Conservation (phyloP, 2,329 filamentous ascomycete species). For the Exophiala dermatitidis region DNA sequence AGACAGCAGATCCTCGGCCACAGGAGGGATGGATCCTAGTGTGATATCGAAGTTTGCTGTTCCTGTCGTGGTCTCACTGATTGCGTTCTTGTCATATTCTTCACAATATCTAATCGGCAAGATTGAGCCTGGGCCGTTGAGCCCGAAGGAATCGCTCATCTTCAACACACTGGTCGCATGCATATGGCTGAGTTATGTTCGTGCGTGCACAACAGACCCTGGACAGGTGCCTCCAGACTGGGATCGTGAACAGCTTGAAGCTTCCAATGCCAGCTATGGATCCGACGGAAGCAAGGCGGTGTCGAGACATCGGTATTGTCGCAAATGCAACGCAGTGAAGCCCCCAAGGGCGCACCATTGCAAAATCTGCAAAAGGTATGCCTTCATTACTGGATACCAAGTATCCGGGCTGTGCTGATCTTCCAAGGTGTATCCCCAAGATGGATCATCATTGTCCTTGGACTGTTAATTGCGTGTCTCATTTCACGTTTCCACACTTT, state of each 20-base stretch:
- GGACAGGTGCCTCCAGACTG: conserved; percentile 47
- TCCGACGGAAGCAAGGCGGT: conserved; percentile 12
- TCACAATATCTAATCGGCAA: conserved; percentile 51
- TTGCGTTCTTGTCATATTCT: conserved; percentile 52
- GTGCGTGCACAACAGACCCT: conserved; percentile 53
- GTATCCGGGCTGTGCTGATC: conserved; percentile 3
- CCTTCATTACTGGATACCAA: neutral
- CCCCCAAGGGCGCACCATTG: conserved; percentile 60
- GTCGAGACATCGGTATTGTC: conserved; percentile 48
- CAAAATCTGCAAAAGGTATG: conserved; percentile 53
- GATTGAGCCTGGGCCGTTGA: conserved; percentile 49
- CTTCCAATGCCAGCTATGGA: conserved; percentile 18
- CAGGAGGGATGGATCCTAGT: neutral
- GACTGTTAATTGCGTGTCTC: conserved; percentile 59
- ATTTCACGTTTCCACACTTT: conserved; percentile 59
- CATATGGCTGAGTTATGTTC: conserved; percentile 53
- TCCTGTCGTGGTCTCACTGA: conserved; percentile 48
- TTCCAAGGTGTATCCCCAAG: conserved; percentile 53
- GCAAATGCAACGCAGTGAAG: conserved; percentile 55
- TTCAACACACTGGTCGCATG: conserved; percentile 50
- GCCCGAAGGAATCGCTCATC: conserved; percentile 34
- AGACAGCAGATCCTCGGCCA: neutral
- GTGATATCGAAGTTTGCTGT: conserved; percentile 39
- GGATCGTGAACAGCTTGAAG: conserved; percentile 15
- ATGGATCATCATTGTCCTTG: conserved; percentile 64